Evolutionary conservation across 1,284 basidiomycete species (phyloP), one percentile per base, ranked within the genome.

Genomic region (Tausonia pullulans): DNA sequence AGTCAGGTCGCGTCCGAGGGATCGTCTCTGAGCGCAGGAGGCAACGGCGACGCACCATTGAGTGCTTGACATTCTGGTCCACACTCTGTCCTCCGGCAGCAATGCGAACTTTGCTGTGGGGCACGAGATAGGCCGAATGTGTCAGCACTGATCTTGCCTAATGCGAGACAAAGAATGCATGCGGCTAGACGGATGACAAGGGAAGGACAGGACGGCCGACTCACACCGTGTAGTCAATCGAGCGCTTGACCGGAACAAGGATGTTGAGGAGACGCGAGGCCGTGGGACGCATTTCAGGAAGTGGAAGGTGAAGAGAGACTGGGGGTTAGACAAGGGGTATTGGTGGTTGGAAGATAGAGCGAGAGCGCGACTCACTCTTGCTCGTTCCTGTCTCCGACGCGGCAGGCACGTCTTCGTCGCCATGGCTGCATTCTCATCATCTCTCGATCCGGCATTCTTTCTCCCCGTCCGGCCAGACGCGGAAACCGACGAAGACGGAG

Each of bases 21-120:
- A 27, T 27, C 27, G 27, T 27, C 27, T 27, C 27, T 27, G 27
- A 27, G 16, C 14, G 52, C 14, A 52, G 62, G 44, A 16, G 39
- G 14, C 27, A n/a, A 59, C 11, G 52, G 55, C 10, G 27, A 59
- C 41, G 69, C 70, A 92, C 93, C 92, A 97, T 96, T 2, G 90
- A 94, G 78, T 97, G 93, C 81, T 97, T 97, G 70, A 95, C 92
- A 76, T 87, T 91, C 62, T 87, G 86, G 80, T 97, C 93, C 58
- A 97, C 85, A 16, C 90, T 92, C 62, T 90, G 94, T 73, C 93
- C 88, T 70, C 88, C 85, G 6, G 89, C 83, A 74, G 92, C 93
- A 61, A 97, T 89, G 60, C 93, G 87, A 78, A 97, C 94, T 81
- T 96, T 96, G 78, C 89, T 95, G 78, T 86, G 60, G 46, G 39